Evolutionary conservation across 2,329 filamentous ascomycete species (phyloP).

Genomic region (Diaporthe aspalathi): DNA sequence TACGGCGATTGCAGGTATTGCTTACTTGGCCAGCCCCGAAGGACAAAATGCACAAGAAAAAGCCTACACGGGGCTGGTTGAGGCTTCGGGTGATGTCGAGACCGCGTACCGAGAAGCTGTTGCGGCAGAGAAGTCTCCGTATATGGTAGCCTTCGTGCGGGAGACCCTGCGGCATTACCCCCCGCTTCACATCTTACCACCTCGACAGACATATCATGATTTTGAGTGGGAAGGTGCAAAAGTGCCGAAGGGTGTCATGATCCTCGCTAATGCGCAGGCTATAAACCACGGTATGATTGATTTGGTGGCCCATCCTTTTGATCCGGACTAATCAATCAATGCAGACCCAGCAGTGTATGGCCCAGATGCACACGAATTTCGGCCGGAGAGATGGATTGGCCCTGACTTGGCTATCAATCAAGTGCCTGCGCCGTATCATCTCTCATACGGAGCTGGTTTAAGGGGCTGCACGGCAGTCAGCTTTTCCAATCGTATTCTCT

Average conservation of each 20-base stretch:
- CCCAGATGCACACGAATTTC: slow-evolving; percentile 26
- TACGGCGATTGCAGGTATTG: slow-evolving; percentile 42
- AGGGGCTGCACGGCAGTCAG: slow-evolving; percentile 43
- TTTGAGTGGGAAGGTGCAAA: slow-evolving; percentile 24
- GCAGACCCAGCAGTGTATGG: slow-evolving; percentile 22
- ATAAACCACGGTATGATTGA: slow-evolving; percentile 7
- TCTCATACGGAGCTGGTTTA: slow-evolving; percentile 41
- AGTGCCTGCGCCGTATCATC: slow-evolving; percentile 42
- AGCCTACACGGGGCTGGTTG: slow-evolving; percentile 40
- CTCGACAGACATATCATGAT: slow-evolving; percentile 24
- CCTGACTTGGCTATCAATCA: slow-evolving; percentile 8
- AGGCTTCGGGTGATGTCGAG: slow-evolving; percentile 3
- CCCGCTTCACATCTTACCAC: slow-evolving; percentile 33
- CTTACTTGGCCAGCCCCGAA: slow-evolving; percentile 38
- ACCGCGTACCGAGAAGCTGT: slow-evolving; percentile 28
- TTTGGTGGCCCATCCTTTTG: no score
- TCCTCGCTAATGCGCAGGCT: slow-evolving; percentile 25
- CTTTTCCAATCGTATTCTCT: slow-evolving; percentile 43
- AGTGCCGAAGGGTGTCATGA: slow-evolving; percentile 32
- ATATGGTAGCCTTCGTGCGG: slow-evolving; percentile 39
- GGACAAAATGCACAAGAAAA: slow-evolving; percentile 39
- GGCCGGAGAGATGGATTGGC: slow-evolving; percentile 35
- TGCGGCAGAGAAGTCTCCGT: slow-evolving; percentile 39
- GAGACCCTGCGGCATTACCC: slow-evolving; percentile 41
- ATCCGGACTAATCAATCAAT: neutral